A percentile compares a stretch with the other conserved stretches of the same genome.
phyloP scores from a whole-genome alignment of 2,329 filamentous ascomycete genomes.

The Aspergillus fijiensis region DNA sequence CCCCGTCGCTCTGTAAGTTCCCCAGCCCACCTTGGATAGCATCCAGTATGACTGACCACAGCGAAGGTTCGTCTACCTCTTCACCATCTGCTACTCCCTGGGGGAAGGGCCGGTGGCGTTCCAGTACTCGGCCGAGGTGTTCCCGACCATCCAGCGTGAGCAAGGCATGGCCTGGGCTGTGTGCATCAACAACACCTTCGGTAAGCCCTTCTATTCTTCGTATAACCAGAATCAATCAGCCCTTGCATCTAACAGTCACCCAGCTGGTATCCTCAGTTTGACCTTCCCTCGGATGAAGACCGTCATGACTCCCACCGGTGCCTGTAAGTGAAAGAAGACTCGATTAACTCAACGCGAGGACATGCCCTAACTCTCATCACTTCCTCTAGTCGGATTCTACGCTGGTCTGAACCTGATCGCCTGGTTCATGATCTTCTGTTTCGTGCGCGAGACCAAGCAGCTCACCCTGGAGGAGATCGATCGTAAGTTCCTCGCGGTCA shows the following conservation, averaged over 20 bases:
- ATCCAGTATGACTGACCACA: conserved; percentile 39
- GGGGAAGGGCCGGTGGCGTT: conserved; percentile 58
- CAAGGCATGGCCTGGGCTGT: conserved; percentile 29
- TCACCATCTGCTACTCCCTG: conserved; percentile 61
- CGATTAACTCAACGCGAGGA: too few relatives aligned
- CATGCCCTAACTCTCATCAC: too few relatives aligned
- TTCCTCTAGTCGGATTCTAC: conserved; percentile 36
- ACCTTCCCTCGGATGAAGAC: conserved; percentile 48
- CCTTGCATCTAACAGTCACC: background rate
- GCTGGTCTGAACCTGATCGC: conserved; percentile 59
- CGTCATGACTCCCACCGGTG: conserved; percentile 51
- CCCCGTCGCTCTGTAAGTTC: conserved; percentile 23
- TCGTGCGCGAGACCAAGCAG: conserved; percentile 55
- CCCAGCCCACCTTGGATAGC: too few relatives aligned
- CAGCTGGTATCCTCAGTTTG: conserved; percentile 47
- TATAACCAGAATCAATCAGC: conserved; percentile 9
- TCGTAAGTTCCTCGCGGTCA: conserved; percentile 15
- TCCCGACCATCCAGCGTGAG: conserved; percentile 53
- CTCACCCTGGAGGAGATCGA: conserved; percentile 42
- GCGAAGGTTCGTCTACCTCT: conserved; percentile 60
- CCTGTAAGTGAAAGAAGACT: conserved; percentile 46
- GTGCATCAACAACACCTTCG: conserved; percentile 32
- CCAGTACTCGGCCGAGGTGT: conserved; percentile 55
- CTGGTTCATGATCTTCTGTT: conserved; percentile 63
- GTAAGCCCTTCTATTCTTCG: conserved; percentile 14